Base-by-base conservation (phyloP, 148 eudicot species). In the Vaccinium macrocarpon region DNA sequence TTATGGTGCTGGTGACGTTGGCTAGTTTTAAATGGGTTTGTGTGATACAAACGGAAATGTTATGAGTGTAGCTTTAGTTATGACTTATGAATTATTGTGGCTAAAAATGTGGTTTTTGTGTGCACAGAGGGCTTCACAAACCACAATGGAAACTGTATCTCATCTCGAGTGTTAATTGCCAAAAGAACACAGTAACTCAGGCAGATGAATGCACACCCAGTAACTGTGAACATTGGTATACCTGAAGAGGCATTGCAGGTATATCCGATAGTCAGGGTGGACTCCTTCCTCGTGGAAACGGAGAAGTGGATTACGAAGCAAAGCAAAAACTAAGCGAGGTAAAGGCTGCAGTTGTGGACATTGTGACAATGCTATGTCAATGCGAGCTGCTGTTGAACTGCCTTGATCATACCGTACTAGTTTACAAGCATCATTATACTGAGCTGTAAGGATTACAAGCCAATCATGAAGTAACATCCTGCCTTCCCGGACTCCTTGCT, bases 211-310 rank as follows among this genome's bases (percentile, higher is more conserved):
- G 51, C 19, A 25, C 72, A 14, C 19, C 32, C 77, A 82, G 72
- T 66, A 16, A 66, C 27, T 11, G 6, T 27, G 5, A 68, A 68
- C 42, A 68, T 14, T 27, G 19, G 29, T 19, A 53, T 91, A 97
- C 99, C 99, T 95, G 92, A 93, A 95, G 53, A 97, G 95, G 88
- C 96, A 97, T 87, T 97, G 99, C 85, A 97, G 90, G 88, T 91
- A 95, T 87, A 97, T 97, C 73, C 99, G 93, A 83, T 91, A 92
- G 86, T 97, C 99, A 64, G 99, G 99, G 88, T 97, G 99, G 88
- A 97, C 94, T 59, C 98, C 99, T 89, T 97, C 98, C 90, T 95
- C 99, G 86, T 97, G 99, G 76, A 97, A 87, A 70, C 96, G 99
- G 80, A 97, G 97, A 82, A 97, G 97, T 85, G 97, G 98, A 84